These are phyloP conservation scores for Exsudoporus floridanus DNA, from an alignment of 1,284 basidiomycete species.

Conservation along the genomic window DNA sequence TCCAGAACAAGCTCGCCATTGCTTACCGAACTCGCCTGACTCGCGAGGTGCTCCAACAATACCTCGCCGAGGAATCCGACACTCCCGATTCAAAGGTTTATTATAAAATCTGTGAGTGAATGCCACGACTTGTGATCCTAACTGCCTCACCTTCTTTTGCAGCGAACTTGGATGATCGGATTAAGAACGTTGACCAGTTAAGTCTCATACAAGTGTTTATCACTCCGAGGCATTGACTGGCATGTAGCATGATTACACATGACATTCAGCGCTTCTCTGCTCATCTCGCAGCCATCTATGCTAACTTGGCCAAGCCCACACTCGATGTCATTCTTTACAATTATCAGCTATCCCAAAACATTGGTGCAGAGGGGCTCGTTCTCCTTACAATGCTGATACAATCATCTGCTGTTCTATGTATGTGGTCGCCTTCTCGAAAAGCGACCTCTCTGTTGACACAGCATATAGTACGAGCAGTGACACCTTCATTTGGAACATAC, in stretches of 20 bases:
- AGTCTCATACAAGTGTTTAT: slow-evolving; percentile 20
- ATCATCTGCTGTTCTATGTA: slow-evolving; percentile 73
- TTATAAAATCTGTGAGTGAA: slow-evolving; percentile 80
- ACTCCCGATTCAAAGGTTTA: slow-evolving; percentile 72
- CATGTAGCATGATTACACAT: slow-evolving; percentile 82
- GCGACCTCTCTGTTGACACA: slow-evolving; percentile 6
- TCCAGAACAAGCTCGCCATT: slow-evolving; percentile 92
- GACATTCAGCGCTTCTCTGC: slow-evolving; percentile 94
- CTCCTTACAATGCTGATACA: slow-evolving; percentile 86
- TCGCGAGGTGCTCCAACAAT: slow-evolving; percentile 77
- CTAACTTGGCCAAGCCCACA: slow-evolving; percentile 90
- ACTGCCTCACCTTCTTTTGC: slow-evolving; percentile 7
- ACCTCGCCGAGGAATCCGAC: slow-evolving; percentile 76
- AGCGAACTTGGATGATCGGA: slow-evolving; percentile 92
- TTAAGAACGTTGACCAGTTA: slow-evolving; percentile 95
- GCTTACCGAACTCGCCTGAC: slow-evolving; percentile 91
- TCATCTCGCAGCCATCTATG: slow-evolving; percentile 92
- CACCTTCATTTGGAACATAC: slow-evolving; percentile 94
- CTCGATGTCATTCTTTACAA: slow-evolving; percentile 96
- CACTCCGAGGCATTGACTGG: slow-evolving; percentile 7
- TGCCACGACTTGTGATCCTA: not conserved
- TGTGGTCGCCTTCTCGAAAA: slow-evolving; percentile 34
- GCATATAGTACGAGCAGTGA: slow-evolving; percentile 72
- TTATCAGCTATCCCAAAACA: slow-evolving; percentile 90
- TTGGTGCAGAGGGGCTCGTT: slow-evolving; percentile 92